phyloP scores from a whole-genome alignment of 768 basidiomycete genomes.

The Hericium alpestre region DNA sequence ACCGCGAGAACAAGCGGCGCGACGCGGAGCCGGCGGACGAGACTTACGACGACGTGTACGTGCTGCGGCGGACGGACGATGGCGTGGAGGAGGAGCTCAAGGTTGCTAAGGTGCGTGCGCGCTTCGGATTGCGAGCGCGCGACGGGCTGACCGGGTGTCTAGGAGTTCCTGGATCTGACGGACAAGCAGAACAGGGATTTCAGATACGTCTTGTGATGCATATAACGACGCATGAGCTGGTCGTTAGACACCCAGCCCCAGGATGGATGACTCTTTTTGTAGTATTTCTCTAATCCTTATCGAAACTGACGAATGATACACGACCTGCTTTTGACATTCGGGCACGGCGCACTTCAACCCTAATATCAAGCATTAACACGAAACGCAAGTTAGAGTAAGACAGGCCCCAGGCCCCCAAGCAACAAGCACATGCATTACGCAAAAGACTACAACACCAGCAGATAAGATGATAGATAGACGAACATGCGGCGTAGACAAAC shows the following conservation, averaged over 20 bases:
- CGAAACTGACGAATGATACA: too few relatives aligned
- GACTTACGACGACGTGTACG: conserved; percentile 51
- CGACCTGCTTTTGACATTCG: too few relatives aligned
- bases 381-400: too few relatives aligned
- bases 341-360: too few relatives aligned
- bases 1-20: conserved; percentile 52
- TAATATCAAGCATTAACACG: too few relatives aligned
- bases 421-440: too few relatives aligned
- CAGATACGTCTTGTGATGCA: conserved; percentile 50
- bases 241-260: too few relatives aligned
- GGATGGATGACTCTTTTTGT: too few relatives aligned
- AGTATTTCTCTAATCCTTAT: too few relatives aligned
- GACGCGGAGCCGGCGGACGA: conserved; percentile 44
- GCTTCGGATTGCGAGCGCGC: too few relatives aligned
- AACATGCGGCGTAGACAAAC: neutral
- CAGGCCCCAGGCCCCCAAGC: too few relatives aligned
- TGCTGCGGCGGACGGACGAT: conserved; percentile 39
- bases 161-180: conserved; percentile 68
- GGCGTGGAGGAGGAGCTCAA: conserved; percentile 45
- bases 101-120: conserved; percentile 50
- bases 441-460: neutral
- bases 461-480: neutral
- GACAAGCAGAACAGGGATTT: conserved; percentile 65
- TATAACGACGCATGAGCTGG: too few relatives aligned
- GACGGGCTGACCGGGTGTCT: neutral